A percentile compares a stretch with the other conserved stretches of the same genome.
phyloP scores from a whole-genome alignment of 2,329 filamentous ascomycete species.

The Cladobotryum protrusum region DNA sequence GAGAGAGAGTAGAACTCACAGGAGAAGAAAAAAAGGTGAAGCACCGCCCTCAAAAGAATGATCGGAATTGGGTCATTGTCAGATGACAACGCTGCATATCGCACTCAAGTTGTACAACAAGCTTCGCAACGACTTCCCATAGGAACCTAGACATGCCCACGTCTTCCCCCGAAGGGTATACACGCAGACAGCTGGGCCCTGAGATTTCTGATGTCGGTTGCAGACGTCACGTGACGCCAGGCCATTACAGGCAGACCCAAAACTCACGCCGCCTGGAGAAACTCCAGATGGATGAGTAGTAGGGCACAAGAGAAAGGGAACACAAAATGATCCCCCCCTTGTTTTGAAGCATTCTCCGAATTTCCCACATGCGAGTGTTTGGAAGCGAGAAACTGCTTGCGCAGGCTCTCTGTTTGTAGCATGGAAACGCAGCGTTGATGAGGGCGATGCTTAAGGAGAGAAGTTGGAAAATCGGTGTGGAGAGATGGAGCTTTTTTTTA shows the following conservation, averaged over 20 bases:
- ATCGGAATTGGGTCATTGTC: constrained; percentile 81
- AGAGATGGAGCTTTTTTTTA: constrained; percentile 3
- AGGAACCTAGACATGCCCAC: constrained; percentile 42
- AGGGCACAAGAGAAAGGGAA: constrained; percentile 21
- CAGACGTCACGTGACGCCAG: constrained; percentile 76
- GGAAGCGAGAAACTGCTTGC: constrained; percentile 15
- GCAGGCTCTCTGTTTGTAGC: constrained; percentile 64
- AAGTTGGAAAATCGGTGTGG: constrained; percentile 24
- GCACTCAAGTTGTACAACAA: constrained; percentile 79
- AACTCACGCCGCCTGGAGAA: constrained; percentile 16
- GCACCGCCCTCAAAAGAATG: constrained; percentile 77
- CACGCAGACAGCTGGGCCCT: constrained; percentile 33
- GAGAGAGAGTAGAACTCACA: constrained; percentile 20
- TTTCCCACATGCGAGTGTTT: constrained; percentile 78
- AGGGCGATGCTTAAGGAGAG: constrained; percentile 63
- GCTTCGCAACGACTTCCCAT: constrained; percentile 95
- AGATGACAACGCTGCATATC: constrained; percentile 71
- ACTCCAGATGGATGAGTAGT: constrained; percentile 1
- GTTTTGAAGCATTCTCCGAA: constrained; percentile 87
- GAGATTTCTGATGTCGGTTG: constrained; percentile 93
- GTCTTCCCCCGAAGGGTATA: constrained; percentile 15
- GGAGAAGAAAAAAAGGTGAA: constrained; percentile 29
- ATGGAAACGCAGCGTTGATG: constrained; percentile 94
- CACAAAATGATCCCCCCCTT: neutral
- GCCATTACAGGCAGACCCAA: constrained; percentile 74